Percentiles rank a stretch among this genome's conserved stretches.
Evolutionary conservation across 352 stramenopile species (phyloP).

Genomic region (Phytophthora sp.): DNA sequence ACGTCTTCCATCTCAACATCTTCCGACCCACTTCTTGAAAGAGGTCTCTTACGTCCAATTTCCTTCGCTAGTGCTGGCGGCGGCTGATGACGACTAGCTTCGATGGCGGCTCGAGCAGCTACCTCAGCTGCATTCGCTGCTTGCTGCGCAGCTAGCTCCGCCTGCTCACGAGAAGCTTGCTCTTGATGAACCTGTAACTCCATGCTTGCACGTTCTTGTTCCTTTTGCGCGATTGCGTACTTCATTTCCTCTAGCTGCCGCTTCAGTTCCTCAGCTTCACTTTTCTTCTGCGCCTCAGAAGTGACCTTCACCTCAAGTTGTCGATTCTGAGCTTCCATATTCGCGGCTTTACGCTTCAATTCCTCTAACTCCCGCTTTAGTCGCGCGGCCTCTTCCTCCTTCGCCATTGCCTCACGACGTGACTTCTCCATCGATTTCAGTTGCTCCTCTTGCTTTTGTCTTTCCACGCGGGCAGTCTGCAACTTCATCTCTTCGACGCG

Average conservation of each 20-base stretch:
- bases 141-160: constrained; percentile 61
- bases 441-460: constrained; percentile 55
- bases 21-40: constrained; percentile 37
- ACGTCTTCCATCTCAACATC: constrained; percentile 70
- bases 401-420: constrained; percentile 43
- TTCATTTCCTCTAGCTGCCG: constrained; percentile 56
- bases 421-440: constrained; percentile 40
- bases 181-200: constrained; percentile 58
- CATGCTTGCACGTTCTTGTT: constrained; percentile 57
- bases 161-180: constrained; percentile 59
- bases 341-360: constrained; percentile 48
- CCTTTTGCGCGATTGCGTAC: constrained; percentile 50
- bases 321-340: constrained; percentile 48
- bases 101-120: constrained; percentile 72
- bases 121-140: constrained; percentile 71
- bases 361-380: constrained; percentile 64
- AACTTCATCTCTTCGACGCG: constrained; percentile 65
- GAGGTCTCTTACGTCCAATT: constrained; percentile 52
- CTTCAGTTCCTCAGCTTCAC: constrained; percentile 49
- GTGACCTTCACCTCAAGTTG: constrained; percentile 44
- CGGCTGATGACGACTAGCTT: constrained; percentile 57
- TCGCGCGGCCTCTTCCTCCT: constrained; percentile 46
- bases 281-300: constrained; percentile 44
- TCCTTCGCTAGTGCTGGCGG: constrained; percentile 41
- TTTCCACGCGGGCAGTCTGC: constrained; percentile 44